Evolutionary conservation across 352 stramenopile species (phyloP).

Genomic region (Phytopythium helicoides): DNA sequence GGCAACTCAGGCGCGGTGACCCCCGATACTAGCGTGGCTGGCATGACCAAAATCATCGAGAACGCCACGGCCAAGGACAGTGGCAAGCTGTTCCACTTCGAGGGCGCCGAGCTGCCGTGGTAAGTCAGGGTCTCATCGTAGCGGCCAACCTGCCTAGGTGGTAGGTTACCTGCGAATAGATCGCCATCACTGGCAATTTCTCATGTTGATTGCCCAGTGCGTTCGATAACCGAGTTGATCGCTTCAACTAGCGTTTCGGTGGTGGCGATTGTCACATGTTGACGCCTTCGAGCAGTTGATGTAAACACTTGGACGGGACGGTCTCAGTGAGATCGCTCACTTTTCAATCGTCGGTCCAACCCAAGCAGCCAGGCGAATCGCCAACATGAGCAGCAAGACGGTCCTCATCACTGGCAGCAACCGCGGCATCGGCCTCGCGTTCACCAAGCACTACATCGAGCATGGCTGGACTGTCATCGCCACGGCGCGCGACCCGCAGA

Average conservation of each 20-base stretch:
- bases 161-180: background rate
- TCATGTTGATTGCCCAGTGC: background rate
- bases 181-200: background rate
- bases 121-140: constrained; percentile 12
- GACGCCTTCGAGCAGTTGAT: background rate
- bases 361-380: too few species aligned
- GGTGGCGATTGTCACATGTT: background rate
- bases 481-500: constrained; percentile 15
- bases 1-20: constrained; percentile 24
- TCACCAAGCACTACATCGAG: constrained; percentile 38
- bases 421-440: constrained; percentile 38
- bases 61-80: constrained; percentile 32
- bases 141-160: too few species aligned
- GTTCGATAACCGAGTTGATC: too few species aligned
- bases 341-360: too few species aligned
- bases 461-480: constrained; percentile 55
- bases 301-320: too few species aligned
- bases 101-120: constrained; percentile 34
- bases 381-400: constrained; percentile 28
- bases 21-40: constrained; percentile 32
- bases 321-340: too few species aligned
- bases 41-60: constrained; percentile 36
- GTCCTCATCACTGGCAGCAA: constrained; percentile 47
- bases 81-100: constrained; percentile 45
- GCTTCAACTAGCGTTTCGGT: too few species aligned